Percentiles rank a stretch among this genome's conserved stretches.
These are phyloP conservation scores for Hylodesmum podocarpum DNA, from an alignment of 306 rosid species.

Conservation along the genomic window DNA sequence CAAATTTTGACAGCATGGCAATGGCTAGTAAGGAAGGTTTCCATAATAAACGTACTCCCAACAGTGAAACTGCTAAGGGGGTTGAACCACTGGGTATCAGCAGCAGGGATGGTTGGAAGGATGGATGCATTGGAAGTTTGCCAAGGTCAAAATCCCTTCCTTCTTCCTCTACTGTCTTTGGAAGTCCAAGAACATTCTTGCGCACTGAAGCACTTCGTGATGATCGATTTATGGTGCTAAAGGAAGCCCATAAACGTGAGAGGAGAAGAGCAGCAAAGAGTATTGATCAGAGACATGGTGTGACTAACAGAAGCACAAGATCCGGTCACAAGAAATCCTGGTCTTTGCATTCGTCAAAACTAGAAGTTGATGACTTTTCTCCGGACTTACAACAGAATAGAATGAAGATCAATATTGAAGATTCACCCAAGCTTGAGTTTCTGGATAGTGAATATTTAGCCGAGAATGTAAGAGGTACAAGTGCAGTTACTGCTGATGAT, in stretches of 20 bases:
- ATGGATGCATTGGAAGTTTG: slow-evolving; percentile 53
- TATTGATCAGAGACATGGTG: slow-evolving; percentile 44
- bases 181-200: slow-evolving; percentile 52
- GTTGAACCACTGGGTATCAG: slow-evolving; percentile 91
- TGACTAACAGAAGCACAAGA: slow-evolving; percentile 44
- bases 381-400: slow-evolving; percentile 45
- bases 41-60: slow-evolving; percentile 38
- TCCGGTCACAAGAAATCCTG: slow-evolving; percentile 54
- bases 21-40: slow-evolving; percentile 39
- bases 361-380: slow-evolving; percentile 46
- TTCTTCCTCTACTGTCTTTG: slow-evolving; percentile 66
- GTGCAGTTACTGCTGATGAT: slow-evolving; percentile 36
- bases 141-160: slow-evolving; percentile 91
- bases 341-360: slow-evolving; percentile 47
- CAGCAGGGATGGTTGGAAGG: slow-evolving; percentile 99
- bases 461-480: slow-evolving; percentile 29
- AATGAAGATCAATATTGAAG: slow-evolving; percentile 31
- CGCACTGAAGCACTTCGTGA: slow-evolving; percentile 42
- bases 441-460: slow-evolving; percentile 34
- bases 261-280: slow-evolving; percentile 44
- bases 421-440: slow-evolving; percentile 38
- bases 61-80: slow-evolving; percentile 43
- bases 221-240: slow-evolving; percentile 54
- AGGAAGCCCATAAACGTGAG: slow-evolving; percentile 51
- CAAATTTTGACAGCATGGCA: slow-evolving; percentile 39